Evolutionary conservation across 2,329 filamentous ascomycete species (phyloP).

Genomic region (Cryphonectria naterciae): DNA sequence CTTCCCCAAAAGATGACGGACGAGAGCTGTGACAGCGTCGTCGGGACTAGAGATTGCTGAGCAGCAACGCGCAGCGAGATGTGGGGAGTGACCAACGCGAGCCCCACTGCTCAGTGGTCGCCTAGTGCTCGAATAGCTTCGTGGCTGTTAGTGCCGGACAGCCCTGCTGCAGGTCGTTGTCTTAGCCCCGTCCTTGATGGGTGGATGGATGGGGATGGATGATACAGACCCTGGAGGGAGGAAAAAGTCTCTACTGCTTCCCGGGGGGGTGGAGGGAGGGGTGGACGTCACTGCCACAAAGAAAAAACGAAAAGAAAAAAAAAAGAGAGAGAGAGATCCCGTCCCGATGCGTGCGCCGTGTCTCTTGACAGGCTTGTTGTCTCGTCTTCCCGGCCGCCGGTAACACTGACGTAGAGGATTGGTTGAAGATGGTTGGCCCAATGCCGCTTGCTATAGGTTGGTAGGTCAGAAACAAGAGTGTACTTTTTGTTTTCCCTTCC

Average conservation of each 20-base stretch:
- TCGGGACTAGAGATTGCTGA: conserved; percentile 19
- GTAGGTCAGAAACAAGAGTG: conserved; percentile 18
- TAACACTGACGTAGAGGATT: conserved; percentile 27
- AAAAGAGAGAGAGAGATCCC: conserved; percentile 17
- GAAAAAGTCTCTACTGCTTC: conserved; percentile 21
- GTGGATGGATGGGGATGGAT: conserved; percentile 18
- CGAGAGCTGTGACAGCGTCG: conserved; percentile 23
- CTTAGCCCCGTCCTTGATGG: conserved; percentile 25
- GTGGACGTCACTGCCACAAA: conserved; percentile 11
- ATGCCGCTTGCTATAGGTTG: conserved; percentile 18
- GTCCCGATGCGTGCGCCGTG: conserved; percentile 22
- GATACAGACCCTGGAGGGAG: conserved; percentile 17
- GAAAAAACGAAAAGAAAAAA: too few species aligned
- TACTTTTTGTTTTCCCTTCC: not conserved
- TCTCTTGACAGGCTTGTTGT: conserved; percentile 25
- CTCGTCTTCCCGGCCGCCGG: conserved; percentile 23
- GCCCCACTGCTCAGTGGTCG: conserved; percentile 38
- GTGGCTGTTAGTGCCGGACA: conserved; percentile 35
- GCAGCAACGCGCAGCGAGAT: conserved; percentile 33
- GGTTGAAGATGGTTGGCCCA: conserved; percentile 21
- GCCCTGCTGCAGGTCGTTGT: conserved; percentile 37
- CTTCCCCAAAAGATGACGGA: conserved; percentile 35
- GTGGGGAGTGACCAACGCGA: conserved; percentile 42
- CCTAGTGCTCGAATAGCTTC: conserved; percentile 34
- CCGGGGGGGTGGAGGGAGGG: not conserved